phyloP scores from a whole-genome alignment of 2,329 filamentous ascomycete species.

The Cylindrodendrum hubeiense region DNA sequence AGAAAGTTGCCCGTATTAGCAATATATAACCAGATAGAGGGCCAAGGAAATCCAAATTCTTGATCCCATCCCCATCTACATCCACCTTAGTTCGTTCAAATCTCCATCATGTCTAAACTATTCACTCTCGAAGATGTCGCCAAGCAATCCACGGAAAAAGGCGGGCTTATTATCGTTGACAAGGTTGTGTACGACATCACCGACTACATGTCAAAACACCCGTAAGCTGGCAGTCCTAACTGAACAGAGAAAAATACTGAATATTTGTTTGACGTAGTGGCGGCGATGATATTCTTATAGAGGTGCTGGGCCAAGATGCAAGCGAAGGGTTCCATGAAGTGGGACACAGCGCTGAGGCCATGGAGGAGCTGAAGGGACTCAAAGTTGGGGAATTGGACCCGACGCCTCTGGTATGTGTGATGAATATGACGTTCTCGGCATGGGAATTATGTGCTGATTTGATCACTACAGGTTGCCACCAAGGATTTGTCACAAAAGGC shows the following conservation, averaged over 20 bases:
- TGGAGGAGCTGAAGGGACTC: constrained; percentile 12
- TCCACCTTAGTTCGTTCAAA: too few species aligned
- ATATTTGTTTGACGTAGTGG: not conserved
- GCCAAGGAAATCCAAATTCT: not conserved
- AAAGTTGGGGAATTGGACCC: constrained; percentile 16
- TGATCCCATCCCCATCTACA: not conserved
- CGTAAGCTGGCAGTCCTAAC: not conserved
- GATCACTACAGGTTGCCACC: not conserved
- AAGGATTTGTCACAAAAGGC: not conserved
- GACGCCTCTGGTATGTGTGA: constrained; percentile 6
- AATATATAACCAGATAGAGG: not conserved
- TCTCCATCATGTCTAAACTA: not conserved
- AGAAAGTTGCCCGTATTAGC: not conserved
- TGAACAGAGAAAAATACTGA: not conserved
- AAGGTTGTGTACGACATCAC: constrained; percentile 23
- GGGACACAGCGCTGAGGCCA: constrained; percentile 19
- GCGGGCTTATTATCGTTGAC: constrained; percentile 20
- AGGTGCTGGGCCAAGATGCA: constrained; percentile 16
- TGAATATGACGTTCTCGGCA: not conserved
- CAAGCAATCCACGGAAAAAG: constrained; percentile 6
- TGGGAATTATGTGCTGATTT: not conserved
- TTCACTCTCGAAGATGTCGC: constrained; percentile 15
- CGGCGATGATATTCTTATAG: constrained; percentile 22
- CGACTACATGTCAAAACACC: constrained; percentile 17
- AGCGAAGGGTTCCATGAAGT: constrained; percentile 25